Evolutionary conservation across 2,329 filamentous ascomycete genomes (phyloP), one percentile per base, ranked within the genome.

Genomic region (Epichloe aotearoae): DNA sequence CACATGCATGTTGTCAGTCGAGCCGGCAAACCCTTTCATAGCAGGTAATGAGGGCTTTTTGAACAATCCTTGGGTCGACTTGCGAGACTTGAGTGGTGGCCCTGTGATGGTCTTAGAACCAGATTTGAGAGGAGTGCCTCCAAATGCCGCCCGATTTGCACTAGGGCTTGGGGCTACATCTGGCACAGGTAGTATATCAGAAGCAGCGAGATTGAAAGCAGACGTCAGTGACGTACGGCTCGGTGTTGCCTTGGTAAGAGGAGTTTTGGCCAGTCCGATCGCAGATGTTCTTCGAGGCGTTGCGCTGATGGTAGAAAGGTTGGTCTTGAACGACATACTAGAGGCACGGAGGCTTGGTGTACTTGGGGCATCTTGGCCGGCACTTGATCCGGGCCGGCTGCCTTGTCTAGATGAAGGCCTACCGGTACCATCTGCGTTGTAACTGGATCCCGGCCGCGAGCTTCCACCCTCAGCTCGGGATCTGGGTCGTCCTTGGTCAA

Each of bases 401-500:
- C 69, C 68, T 38, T 72, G 73, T 33, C 72, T 71, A 20, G 75
- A 75, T 0, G 69, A 66, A 15, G 74, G 69, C 30, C 69, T 69
- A 66, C 61, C 76, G 64, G 74, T 84, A 57, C 61, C 76, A 69
- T 70, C 86, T 68, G 64, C 82, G 61, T 64, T 84, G 73, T 69
- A 83, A 72, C 69, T 84, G 56, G 65, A 88, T 60, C 72, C 69
- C 2, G 76, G 76, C 10, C 74, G 67, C 10, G 75, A 78, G 19
- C 61, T 61, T n/a, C 63, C 64, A 26, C 69, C 72, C 46, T 65
- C 69, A 5, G 71, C 68, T 15, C 74, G 66, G 2, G 75, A 77
- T 19, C 65, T 58, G 4, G 84, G 77, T 6, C 77, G 76, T n/a
- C 82, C 73, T 2, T 73, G 67, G 46, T 80, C 82, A 62, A 86